Conservation (phyloP, 225 moss, liverwort and hornwort species). For the Pseudisothecium myosuroides region DNA sequence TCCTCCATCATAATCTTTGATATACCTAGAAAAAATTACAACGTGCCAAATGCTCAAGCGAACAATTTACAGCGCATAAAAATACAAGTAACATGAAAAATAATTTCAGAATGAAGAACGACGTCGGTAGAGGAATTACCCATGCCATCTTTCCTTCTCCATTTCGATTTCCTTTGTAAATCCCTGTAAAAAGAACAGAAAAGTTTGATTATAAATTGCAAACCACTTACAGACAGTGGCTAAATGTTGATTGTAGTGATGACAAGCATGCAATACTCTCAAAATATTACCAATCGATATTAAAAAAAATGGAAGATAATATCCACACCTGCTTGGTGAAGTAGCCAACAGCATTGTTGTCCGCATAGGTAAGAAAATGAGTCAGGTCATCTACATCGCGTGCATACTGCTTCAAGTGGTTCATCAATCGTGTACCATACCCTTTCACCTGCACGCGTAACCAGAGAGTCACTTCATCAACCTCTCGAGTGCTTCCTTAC, state of each 20-base stretch:
- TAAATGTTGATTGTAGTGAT: neutral
- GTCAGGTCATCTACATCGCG: conserved; percentile 84
- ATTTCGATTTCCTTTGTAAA: conserved; percentile 97
- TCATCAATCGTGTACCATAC: conserved; percentile 98
- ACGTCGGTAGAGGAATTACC: conserved; percentile 29
- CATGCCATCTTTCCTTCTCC: conserved; percentile 98
- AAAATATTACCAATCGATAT: neutral
- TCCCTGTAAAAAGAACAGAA: conserved; percentile 38
- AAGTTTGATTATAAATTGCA: neutral
- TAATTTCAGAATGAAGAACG: neutral
- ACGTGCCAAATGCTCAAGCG: neutral
- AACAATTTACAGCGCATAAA: neutral
- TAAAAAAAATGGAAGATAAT: neutral
- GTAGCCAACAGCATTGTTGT: conserved; percentile 98
- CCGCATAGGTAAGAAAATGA: conserved; percentile 96
- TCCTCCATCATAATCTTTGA: conserved; percentile 99
- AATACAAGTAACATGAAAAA: neutral
- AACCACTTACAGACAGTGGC: neutral
- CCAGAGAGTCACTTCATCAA: neutral
- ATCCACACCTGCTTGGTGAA: conserved; percentile 82
- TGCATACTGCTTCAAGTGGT: conserved; percentile 97
- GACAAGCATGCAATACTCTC: neutral
- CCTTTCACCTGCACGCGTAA: conserved; percentile 85
- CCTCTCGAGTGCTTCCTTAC: neutral
- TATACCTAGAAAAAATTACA: conserved; percentile 45